These are phyloP conservation scores for Tilletia walkeri DNA, from an alignment of 1,284 basidiomycete genomes.

Conservation along the genomic window DNA sequence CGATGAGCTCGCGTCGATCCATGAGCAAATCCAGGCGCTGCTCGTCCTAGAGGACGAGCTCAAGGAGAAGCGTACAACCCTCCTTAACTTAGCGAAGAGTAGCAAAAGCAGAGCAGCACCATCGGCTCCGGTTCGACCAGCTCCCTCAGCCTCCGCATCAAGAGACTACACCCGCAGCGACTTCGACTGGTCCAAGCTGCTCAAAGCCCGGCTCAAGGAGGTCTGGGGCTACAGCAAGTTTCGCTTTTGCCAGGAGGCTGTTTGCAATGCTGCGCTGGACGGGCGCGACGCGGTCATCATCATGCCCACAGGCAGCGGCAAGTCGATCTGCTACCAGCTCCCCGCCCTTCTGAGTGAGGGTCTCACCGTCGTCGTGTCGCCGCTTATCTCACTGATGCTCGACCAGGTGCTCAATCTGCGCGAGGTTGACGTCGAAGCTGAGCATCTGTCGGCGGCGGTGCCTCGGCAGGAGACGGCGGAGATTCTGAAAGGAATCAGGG, in stretches of 20 bases:
- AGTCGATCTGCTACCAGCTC: slow-evolving; percentile 83
- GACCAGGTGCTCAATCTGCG: slow-evolving; percentile 53
- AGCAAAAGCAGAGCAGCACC: background rate
- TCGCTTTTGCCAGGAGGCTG: slow-evolving; percentile 66
- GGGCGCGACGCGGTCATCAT: slow-evolving; percentile 75
- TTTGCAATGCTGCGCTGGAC: slow-evolving; percentile 84
- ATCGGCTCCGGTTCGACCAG: too few species aligned
- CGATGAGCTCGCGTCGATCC: slow-evolving; percentile 29
- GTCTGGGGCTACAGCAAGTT: slow-evolving; percentile 58
- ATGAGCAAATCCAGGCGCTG: slow-evolving; percentile 28
- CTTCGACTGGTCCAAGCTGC: slow-evolving; percentile 31
- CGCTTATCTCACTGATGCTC: slow-evolving; percentile 57
- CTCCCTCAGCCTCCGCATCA: background rate
- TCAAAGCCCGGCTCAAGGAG: slow-evolving; percentile 3
- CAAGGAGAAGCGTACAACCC: slow-evolving; percentile 22
- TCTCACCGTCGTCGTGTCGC: slow-evolving; percentile 77
- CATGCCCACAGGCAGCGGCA: slow-evolving; percentile 79
- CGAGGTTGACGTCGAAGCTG: slow-evolving; percentile 36
- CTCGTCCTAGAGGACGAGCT: slow-evolving; percentile 27
- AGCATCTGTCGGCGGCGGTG: slow-evolving; percentile 38
- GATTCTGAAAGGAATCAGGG: slow-evolving; percentile 28
- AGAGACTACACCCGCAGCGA: slow-evolving; percentile 26
- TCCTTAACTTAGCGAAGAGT: background rate
- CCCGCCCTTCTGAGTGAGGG: slow-evolving; percentile 78
- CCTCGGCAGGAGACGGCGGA: slow-evolving; percentile 30